Conservation (phyloP, 768 basidiomycete species). For the Leucosporidium yakuticum region DNA sequence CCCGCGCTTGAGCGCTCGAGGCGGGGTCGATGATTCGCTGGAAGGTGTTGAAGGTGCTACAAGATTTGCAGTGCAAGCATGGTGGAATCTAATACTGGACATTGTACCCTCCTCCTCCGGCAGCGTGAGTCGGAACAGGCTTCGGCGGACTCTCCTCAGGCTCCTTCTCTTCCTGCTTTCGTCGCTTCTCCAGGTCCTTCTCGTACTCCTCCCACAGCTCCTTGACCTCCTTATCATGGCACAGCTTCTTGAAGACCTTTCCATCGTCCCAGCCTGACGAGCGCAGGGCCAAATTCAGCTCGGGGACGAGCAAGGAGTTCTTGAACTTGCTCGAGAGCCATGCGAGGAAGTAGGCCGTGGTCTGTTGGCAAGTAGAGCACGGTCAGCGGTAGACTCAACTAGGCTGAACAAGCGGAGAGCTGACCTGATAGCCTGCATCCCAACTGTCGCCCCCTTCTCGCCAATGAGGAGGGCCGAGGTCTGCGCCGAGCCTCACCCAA, state of each 20-base stretch:
- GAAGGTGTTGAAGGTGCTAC: no score
- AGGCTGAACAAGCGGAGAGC: background rate
- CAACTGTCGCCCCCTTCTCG: constrained; percentile 50
- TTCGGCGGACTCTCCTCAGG: background rate
- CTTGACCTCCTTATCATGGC: constrained; percentile 52
- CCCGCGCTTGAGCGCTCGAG: no score
- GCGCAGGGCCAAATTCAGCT: constrained; percentile 56
- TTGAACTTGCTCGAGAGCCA: constrained; percentile 53
- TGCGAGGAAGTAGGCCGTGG: constrained; percentile 59
- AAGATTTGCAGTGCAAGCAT: no score
- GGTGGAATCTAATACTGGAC: no score
- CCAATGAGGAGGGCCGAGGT: constrained; percentile 67
- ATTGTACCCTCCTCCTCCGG: background rate
- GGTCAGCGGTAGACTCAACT: background rate
- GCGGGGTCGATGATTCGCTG: no score
- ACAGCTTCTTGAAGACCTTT: constrained; percentile 51
- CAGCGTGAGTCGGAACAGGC: constrained; percentile 24
- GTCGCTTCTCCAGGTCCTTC: background rate
- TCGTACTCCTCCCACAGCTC: constrained; percentile 58
- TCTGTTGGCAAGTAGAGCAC: background rate
- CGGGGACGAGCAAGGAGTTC: constrained; percentile 50
- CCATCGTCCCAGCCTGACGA: constrained; percentile 50
- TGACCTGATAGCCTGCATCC: constrained; percentile 66
- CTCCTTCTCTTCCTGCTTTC: background rate
- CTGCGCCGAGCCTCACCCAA: constrained; percentile 61